Conservation (phyloP, 148 eudicot genomes). For the Nyssa sinensis region DNA sequence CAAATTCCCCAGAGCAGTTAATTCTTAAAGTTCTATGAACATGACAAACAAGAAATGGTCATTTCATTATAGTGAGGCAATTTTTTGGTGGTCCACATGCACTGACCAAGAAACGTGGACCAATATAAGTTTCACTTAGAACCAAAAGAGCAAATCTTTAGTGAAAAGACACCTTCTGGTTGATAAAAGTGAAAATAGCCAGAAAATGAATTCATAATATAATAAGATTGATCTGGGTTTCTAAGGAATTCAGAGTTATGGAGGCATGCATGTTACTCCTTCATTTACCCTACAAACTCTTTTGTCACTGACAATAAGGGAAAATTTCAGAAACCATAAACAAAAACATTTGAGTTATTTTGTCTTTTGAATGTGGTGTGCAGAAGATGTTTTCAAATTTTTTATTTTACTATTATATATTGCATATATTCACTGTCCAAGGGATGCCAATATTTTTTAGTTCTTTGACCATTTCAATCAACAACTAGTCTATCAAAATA, state of each 20-base stretch:
- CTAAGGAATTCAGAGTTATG: not conserved
- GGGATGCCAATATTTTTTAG: no score
- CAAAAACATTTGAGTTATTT: no score
- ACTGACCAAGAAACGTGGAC: not conserved
- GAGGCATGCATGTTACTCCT: not conserved
- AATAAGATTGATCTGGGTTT: not conserved
- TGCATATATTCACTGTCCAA: no score
- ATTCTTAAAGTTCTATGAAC: conserved; percentile 1
- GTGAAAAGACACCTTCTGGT: not conserved
- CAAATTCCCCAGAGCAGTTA: not conserved
- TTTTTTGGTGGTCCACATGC: not conserved
- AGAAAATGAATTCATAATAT: not conserved
- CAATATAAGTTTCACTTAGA: not conserved
- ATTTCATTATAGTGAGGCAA: not conserved
- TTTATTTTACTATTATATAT: no score
- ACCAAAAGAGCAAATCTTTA: not conserved
- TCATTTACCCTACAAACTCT: not conserved
- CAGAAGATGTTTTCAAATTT: no score
- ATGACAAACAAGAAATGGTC: not conserved
- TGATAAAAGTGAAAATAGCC: not conserved
- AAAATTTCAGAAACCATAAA: not conserved
- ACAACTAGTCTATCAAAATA: no score
- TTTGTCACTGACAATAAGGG: not conserved
- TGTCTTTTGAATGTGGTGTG: no score
- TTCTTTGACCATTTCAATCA: no score